These are phyloP conservation scores for Ascochyta pisi DNA, from an alignment of 2,329 filamentous ascomycete genomes.

Conservation along the genomic window DNA sequence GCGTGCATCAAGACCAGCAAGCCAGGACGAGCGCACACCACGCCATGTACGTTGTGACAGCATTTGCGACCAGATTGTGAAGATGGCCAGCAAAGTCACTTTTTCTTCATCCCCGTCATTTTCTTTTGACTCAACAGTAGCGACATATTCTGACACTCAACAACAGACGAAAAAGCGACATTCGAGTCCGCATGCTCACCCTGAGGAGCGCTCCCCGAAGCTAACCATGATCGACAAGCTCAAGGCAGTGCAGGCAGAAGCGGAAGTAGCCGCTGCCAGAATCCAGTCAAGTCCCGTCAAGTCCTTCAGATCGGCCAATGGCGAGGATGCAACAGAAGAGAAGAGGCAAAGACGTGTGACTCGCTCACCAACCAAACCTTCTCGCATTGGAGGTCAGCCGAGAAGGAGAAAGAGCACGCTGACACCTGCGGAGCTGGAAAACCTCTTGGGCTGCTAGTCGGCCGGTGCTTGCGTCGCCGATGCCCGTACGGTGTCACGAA, in stretches of 20 bases:
- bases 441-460: slow-evolving; percentile 41
- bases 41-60: slow-evolving; percentile 48
- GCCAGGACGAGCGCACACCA: slow-evolving; percentile 39
- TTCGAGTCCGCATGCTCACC: slow-evolving; percentile 48
- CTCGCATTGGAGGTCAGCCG: slow-evolving; percentile 61
- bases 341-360: slow-evolving; percentile 32
- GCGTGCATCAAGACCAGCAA: slow-evolving; percentile 26
- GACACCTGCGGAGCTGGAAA: slow-evolving; percentile 75
- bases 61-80: slow-evolving; percentile 30
- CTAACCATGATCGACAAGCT: slow-evolving; percentile 57
- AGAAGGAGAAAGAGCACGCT: slow-evolving; percentile 76
- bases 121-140: slow-evolving; percentile 12
- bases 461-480: background rate
- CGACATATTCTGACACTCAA: slow-evolving; percentile 36
- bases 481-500: slow-evolving; percentile 10
- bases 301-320: slow-evolving; percentile 17
- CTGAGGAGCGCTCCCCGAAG: slow-evolving; percentile 49
- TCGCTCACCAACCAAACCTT: slow-evolving; percentile 49
- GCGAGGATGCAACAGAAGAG: slow-evolving; percentile 30
- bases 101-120: slow-evolving; percentile 32
- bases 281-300: slow-evolving; percentile 17
- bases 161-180: slow-evolving; percentile 47
- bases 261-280: slow-evolving; percentile 51
- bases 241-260: slow-evolving; percentile 52
- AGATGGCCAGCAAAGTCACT: slow-evolving; percentile 37